Evolutionary conservation across 169 alveolate species (phyloP).

Genomic region (Plasmodium falciparum): DNA sequence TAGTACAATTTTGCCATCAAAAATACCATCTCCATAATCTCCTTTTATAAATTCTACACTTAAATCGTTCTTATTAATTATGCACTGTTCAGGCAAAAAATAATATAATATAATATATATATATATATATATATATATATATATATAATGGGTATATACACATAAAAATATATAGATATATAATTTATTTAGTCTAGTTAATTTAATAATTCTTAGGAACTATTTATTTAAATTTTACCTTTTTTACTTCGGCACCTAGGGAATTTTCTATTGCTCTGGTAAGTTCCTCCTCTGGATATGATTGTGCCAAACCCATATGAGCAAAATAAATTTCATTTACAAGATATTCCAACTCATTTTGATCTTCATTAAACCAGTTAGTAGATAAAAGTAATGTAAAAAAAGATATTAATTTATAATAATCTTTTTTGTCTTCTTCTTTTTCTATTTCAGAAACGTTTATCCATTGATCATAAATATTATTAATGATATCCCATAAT

Average conservation of each 20-base stretch:
- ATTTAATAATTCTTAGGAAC: not conserved
- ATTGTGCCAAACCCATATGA: conserved; percentile 32
- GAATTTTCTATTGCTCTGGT: conserved; percentile 35
- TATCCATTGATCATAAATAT: conserved; percentile 46
- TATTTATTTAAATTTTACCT: conserved; percentile 13
- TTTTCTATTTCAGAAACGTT: conserved; percentile 40
- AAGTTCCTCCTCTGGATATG: conserved; percentile 36
- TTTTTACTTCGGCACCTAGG: conserved; percentile 46
- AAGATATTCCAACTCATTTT: conserved; percentile 38
- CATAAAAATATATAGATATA: not conserved
- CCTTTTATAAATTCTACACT: conserved; percentile 44
- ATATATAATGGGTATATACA: not conserved
- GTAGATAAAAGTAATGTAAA: conserved; percentile 53
- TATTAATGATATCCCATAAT: conserved; percentile 42
- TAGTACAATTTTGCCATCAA: conserved; percentile 54
- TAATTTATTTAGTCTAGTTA: not conserved
- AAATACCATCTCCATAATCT: conserved; percentile 56
- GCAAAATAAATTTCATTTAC: conserved; percentile 53
- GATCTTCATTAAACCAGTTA: conserved; percentile 62
- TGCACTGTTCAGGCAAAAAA: conserved; percentile 40
- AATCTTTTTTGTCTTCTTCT: conserved; percentile 61
- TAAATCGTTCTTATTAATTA: conserved; percentile 41
- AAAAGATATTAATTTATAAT: conserved; percentile 39
- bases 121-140: not conserved
- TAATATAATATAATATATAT: not conserved